A percentile compares a stretch with the other conserved stretches of the same genome.
These are phyloP conservation scores for Sporothrix brunneoviolacea DNA, from an alignment of 2,329 filamentous ascomycete species.

Conservation along the genomic window DNA sequence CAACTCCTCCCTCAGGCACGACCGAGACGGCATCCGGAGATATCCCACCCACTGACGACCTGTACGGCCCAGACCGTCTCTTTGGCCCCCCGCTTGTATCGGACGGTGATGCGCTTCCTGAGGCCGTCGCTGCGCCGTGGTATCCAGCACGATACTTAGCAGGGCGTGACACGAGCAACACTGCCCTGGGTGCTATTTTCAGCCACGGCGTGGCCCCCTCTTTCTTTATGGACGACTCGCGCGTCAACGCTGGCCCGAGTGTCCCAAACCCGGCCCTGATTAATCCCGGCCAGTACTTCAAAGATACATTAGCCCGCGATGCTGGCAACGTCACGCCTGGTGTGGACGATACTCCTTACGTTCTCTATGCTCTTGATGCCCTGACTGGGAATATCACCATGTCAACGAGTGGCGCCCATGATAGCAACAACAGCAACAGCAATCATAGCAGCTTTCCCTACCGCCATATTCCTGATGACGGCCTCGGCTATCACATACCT, in stretches of 20 bases:
- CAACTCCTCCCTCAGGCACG: conserved; percentile 30
- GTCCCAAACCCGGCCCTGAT: not conserved
- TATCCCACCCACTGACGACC: conserved; percentile 32
- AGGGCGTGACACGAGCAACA: not conserved
- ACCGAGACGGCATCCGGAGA: conserved; percentile 21
- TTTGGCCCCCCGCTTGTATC: conserved; percentile 28
- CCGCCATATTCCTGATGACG: conserved; percentile 30
- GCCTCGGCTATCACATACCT: conserved; percentile 31
- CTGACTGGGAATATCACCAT: conserved; percentile 57
- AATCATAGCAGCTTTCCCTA: conserved; percentile 11
- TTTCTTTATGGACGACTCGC: not conserved
- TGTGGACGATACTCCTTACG: conserved; percentile 78
- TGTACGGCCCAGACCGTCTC: conserved; percentile 39
- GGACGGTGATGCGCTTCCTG: not conserved
- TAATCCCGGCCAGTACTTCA: conserved; percentile 30
- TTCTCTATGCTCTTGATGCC: conserved; percentile 83
- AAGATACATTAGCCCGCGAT: conserved; percentile 45
- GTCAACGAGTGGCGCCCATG: not conserved
- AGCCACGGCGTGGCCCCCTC: not conserved
- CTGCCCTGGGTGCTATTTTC: conserved; percentile 1
- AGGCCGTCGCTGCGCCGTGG: not conserved
- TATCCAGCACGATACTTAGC: not conserved
- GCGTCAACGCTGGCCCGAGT: not conserved
- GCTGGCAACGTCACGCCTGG: conserved; percentile 61
- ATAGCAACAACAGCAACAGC: conserved; percentile 46